Conservation (phyloP, 148 eudicot species). For the Diospyros lotus region DNA sequence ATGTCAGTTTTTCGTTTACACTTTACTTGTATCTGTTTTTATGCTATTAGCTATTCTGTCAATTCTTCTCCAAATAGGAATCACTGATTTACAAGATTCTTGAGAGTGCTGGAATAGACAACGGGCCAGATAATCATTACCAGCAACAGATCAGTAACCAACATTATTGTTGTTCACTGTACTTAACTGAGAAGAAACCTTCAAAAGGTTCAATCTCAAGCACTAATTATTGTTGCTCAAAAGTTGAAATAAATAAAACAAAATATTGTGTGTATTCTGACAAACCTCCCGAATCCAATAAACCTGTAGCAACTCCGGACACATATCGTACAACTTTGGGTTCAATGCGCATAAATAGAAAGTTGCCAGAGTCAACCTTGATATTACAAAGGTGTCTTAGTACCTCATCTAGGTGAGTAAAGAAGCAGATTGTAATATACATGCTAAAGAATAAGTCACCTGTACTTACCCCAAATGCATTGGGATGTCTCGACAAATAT, state of each 20-base stretch:
- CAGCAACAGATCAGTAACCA: not conserved
- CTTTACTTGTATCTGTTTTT: too few species aligned
- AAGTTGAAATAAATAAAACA: too few species aligned
- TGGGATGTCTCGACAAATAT: conserved; percentile 80
- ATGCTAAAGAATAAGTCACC: not conserved
- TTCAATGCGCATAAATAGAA: conserved; percentile 71
- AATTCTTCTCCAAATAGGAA: too few species aligned
- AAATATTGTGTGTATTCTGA: too few species aligned
- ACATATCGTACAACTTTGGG: conserved; percentile 75
- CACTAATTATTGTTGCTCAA: not conserved
- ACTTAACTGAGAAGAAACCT: too few species aligned
- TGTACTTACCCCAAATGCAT: conserved; percentile 72
- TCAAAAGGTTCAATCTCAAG: not conserved
- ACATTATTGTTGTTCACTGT: too few species aligned
- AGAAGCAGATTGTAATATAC: not conserved
- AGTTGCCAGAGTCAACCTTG: conserved; percentile 85
- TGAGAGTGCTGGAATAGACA: not conserved
- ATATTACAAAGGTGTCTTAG: conserved; percentile 12
- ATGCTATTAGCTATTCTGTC: too few species aligned
- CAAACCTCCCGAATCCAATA: conserved; percentile 89
- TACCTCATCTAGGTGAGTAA: conserved; percentile 7
- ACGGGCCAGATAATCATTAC: not conserved
- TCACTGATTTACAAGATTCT: not conserved
- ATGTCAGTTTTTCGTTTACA: too few species aligned
- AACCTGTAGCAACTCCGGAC: conserved; percentile 77